Percentiles rank a stretch among this genome's conserved stretches.
These are phyloP conservation scores for Paecilomyces dactylethromorphus DNA, from an alignment of 2,329 filamentous ascomycete species.

Conservation along the genomic window DNA sequence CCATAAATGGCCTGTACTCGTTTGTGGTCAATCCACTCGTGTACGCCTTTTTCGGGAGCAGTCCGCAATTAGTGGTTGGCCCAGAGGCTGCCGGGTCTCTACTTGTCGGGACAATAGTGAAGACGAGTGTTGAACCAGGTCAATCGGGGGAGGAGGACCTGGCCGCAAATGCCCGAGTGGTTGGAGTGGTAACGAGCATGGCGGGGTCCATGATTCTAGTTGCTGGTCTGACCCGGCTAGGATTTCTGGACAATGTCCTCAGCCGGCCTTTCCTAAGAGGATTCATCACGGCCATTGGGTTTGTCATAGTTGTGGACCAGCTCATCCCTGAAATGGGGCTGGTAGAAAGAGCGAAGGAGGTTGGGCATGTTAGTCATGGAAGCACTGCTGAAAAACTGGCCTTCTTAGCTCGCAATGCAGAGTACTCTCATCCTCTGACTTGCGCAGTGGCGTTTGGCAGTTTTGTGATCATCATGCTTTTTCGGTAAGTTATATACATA, in stretches of 20 bases:
- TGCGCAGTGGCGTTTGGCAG: conserved; percentile 69
- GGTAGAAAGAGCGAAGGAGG: conserved; percentile 55
- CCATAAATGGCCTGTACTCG: conserved; percentile 88
- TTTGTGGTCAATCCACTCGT: conserved; percentile 90
- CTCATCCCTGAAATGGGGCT: conserved; percentile 85
- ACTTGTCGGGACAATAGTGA: conserved; percentile 79
- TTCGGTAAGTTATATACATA: conserved; percentile 50
- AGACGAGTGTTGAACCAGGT: conserved; percentile 66
- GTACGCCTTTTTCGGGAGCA: conserved; percentile 86
- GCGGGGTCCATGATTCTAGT: conserved; percentile 83
- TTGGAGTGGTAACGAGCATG: conserved; percentile 81
- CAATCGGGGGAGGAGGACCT: conserved; percentile 59
- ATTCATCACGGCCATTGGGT: conserved; percentile 94
- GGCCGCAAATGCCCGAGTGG: conserved; percentile 70
- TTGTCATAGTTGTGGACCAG: conserved; percentile 94
- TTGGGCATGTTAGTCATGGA: conserved; percentile 64
- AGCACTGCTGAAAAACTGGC: conserved; percentile 79
- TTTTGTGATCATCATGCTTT: conserved; percentile 86
- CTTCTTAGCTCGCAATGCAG: conserved; percentile 66
- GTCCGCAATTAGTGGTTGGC: conserved; percentile 87
- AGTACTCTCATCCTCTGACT: conserved; percentile 66
- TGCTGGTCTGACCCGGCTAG: conserved; percentile 75
- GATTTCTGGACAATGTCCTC: conserved; percentile 90
- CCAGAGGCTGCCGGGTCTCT: conserved; percentile 92
- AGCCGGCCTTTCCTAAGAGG: conserved; percentile 87